These are phyloP conservation scores for Clausena lansium DNA, from an alignment of 345 rosid genomes.

Conservation along the genomic window DNA sequence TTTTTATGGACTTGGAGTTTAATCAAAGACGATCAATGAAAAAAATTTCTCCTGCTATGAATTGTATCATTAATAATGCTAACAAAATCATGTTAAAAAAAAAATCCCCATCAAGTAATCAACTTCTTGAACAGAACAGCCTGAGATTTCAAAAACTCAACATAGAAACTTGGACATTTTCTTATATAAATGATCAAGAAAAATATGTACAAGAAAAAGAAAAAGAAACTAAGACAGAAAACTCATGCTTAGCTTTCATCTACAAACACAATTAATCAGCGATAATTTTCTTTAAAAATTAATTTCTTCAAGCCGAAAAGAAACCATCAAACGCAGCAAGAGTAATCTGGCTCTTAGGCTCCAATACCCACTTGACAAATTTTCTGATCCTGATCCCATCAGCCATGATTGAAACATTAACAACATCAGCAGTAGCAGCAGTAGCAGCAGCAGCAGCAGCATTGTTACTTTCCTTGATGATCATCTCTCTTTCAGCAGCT, in stretches of 20 bases:
- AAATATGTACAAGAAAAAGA: not conserved
- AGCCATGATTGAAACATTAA: conserved; percentile 4
- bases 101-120: no score
- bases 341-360: conserved; percentile 36
- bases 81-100: no score
- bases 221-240: not conserved
- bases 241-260: not conserved
- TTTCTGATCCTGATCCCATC: conserved; percentile 16
- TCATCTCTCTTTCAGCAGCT: not conserved
- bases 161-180: not conserved
- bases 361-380: conserved; percentile 22
- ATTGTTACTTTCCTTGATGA: not conserved
- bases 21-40: no score
- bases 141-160: no score
- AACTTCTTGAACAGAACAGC: not conserved
- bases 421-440: not conserved
- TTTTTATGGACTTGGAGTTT: no score
- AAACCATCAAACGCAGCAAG: conserved; percentile 44
- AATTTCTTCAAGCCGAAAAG: conserved; percentile 40
- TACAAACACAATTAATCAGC: not conserved
- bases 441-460: not conserved
- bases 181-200: not conserved
- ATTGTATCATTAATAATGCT: no score
- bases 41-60: no score
- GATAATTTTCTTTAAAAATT: not conserved